Evolutionary conservation across 2,329 filamentous ascomycete species (phyloP), one percentile per base, ranked within the genome.

Genomic region (Diaporthe eres): DNA sequence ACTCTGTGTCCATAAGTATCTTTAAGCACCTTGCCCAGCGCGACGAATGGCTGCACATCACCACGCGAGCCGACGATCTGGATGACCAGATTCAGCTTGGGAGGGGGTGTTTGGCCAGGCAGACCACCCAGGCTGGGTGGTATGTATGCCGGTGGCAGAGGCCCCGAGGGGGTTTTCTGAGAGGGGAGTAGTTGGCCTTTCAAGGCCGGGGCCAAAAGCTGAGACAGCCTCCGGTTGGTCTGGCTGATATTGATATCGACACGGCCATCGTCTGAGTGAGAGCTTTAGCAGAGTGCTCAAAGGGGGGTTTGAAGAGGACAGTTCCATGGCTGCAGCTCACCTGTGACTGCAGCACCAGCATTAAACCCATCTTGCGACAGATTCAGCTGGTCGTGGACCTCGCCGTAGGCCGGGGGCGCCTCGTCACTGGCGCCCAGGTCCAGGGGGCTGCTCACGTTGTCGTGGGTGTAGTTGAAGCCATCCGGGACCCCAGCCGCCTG

Each of bases 211-310:
- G 90, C 89, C 37, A 96, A 88, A 17, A 96, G 86, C 76, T 92
- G 90, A 2, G 93, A 91, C 5, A 96, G 86, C 73, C 90, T 90
- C 73, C 88, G 86, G 79, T 89, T 92, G 78, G 91, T 92, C 82
- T 95, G 92, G 81, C 93, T 92, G 84, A 97, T 94, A 77, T 92
- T 92, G 85, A 97, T 95, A 81, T 95, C 92, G 79, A 97, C 89
- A 81, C 95, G 91, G 34, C 94, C 94, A 85, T 96, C 93, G 76
- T 90, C 94, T 92, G 71, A 31, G n/a, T 28, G 80, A 55, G 19
- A 58, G 42, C 13, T 39, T 70, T 42, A 55, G 77, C 44, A 77
- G 44, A 37, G 53, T 61, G 37, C 31, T 6, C 5, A n/a, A 37
- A 7, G 44, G 19, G n/a, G 13, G 22, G 3, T 57, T 57, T 39